Base-by-base conservation (phyloP, 1,284 basidiomycete genomes). In the Coriolopsis trogii region DNA sequence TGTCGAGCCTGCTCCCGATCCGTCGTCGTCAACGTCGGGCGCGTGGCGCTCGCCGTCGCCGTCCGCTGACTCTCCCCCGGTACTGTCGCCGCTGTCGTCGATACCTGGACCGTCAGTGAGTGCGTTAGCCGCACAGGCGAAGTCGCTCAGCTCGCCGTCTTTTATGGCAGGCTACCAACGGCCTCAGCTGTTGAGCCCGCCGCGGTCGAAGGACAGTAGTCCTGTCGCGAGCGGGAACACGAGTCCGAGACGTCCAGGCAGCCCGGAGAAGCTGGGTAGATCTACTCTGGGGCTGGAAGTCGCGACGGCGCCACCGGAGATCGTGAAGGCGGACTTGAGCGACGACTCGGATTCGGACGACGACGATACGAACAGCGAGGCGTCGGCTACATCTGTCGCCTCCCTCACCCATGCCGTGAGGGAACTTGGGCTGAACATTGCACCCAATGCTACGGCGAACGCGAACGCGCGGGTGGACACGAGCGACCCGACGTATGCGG, bases 401-500 rank as follows among this genome's bases (percentile, higher is more conserved):
- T 43, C 61, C 36, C 38, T 62, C 25, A 53, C 46, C 53, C 42
- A 36, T 29, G 54, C 53, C 4, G 57, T 55, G 49, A 51, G 57
- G 37, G 53, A 55, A 24, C 55, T 59, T 9, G 58, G 58, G 2
- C 26, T 56, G 34, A 53, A 44, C 41, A 36, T 36, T 15, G 26
- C 43, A 1, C 46, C 49, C 7, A 34, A 29, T 37, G 39, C 31
- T 34, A 38, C 51, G 31, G 38, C 46, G 34, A 41, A 30, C 41
- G 51, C 48, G 33, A 54, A 51, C 47, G 51, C 51, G 51, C 55
- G 55, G 34, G 55, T 60, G 23, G 57, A 58, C 48, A 61, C 59
- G 47, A 57, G 48, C 41, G 70, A 74, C 46, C 65, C 73, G 30
- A 70, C 81, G 25, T 87, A 87, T 56, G 77, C 85, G 49, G 80